These are phyloP conservation scores for Udeniomyces megalosporus DNA, from an alignment of 768 basidiomycete species.

Conservation along the genomic window DNA sequence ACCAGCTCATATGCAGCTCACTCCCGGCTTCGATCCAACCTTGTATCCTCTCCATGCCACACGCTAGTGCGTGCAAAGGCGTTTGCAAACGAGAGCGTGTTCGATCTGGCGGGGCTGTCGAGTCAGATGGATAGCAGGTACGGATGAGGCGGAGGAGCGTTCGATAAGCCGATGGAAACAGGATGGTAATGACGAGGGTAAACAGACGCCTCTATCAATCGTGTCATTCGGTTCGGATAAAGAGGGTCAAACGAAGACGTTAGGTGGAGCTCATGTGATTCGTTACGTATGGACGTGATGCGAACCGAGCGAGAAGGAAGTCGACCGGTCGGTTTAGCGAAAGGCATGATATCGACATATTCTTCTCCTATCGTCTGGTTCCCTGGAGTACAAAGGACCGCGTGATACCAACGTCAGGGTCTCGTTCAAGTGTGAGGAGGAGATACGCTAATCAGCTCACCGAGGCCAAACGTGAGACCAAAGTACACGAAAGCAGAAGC, in stretches of 20 bases:
- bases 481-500: slow-evolving; percentile 53
- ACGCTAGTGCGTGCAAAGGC: slow-evolving; percentile 25
- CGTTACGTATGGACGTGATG: neutral
- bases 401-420: neutral
- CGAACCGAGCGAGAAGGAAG: slow-evolving; percentile 35
- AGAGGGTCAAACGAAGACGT: slow-evolving; percentile 48
- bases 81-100: slow-evolving; percentile 29
- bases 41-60: slow-evolving; percentile 34
- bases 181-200: slow-evolving; percentile 1
- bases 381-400: slow-evolving; percentile 32
- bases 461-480: slow-evolving; percentile 56
- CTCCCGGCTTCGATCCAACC: slow-evolving; percentile 39
- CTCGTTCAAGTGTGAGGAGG: neutral
- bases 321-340: slow-evolving; percentile 34
- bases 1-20: slow-evolving; percentile 62
- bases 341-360: slow-evolving; percentile 71
- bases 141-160: neutral
- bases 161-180: neutral
- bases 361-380: slow-evolving; percentile 79
- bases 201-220: slow-evolving; percentile 7
- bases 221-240: slow-evolving; percentile 42
- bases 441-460: slow-evolving; percentile 31
- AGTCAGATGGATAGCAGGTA: neutral
- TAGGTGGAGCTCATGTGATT: too few species aligned
- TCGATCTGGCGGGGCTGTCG: neutral